Percentiles rank a stretch among this genome's conserved stretches.
These are phyloP conservation scores for Leccinum sublutescens DNA, from an alignment of 768 basidiomycete genomes.

Conservation along the genomic window DNA sequence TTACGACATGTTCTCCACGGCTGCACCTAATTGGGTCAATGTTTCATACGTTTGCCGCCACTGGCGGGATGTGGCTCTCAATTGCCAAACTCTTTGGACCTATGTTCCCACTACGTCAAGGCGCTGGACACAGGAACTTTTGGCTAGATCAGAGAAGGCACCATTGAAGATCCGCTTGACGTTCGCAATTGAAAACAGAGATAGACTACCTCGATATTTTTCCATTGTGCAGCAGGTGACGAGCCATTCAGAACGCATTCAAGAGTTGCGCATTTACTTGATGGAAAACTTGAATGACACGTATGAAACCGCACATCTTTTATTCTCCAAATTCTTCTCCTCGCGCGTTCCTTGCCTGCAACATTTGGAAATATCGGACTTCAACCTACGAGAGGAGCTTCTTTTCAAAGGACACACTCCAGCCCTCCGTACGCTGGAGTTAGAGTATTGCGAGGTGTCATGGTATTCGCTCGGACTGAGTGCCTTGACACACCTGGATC, in stretches of 20 bases:
- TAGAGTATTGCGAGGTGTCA: not conserved
- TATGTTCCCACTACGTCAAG: not conserved
- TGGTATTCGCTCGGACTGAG: not conserved
- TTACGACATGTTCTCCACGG: not conserved
- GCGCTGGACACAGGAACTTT: not conserved
- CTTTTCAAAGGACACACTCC: not conserved
- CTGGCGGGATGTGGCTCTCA: not conserved
- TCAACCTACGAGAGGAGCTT: not conserved
- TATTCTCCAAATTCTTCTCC: not conserved
- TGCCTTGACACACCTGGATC: constrained; percentile 35
- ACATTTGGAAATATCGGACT: not conserved
- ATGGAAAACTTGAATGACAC: no score
- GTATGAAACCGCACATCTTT: not conserved
- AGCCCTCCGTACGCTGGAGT: not conserved
- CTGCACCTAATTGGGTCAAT: not conserved
- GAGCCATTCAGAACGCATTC: not conserved
- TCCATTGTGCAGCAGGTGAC: not conserved
- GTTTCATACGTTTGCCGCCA: not conserved
- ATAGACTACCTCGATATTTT: not conserved
- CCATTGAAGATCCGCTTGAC: not conserved
- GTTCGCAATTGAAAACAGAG: not conserved
- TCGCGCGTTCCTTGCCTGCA: not conserved
- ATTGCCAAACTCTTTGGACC: not conserved
- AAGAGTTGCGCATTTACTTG: not conserved
- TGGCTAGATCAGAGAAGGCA: not conserved